These are phyloP conservation scores for Talaromyces proteolyticus DNA, from an alignment of 495 filamentous ascomycete species.

Conservation along the genomic window DNA sequence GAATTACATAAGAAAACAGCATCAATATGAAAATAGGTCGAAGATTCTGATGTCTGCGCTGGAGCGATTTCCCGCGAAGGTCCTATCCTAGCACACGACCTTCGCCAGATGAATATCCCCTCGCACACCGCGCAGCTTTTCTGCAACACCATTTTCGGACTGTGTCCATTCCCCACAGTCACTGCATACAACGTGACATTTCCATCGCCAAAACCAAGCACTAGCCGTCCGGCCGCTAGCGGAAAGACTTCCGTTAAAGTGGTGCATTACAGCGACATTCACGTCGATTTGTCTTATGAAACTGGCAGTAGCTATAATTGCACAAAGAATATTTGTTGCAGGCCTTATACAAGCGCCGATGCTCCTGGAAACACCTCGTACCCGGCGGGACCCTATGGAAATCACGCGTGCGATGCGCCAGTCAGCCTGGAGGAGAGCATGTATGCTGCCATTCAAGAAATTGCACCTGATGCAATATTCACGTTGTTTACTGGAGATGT, in stretches of 20 bases:
- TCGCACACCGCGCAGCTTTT: constrained; percentile 42
- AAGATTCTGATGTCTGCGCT: constrained; percentile 45
- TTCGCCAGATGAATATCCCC: constrained; percentile 36
- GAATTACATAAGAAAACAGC: background rate
- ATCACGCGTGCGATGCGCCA: constrained; percentile 46
- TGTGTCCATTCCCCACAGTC: constrained; percentile 42
- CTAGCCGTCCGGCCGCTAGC: constrained; percentile 33
- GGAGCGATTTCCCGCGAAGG: constrained; percentile 42
- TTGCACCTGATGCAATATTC: constrained; percentile 34
- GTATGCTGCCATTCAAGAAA: constrained; percentile 37
- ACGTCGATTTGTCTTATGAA: constrained; percentile 47
- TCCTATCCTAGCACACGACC: constrained; percentile 39
- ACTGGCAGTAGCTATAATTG: constrained; percentile 44
- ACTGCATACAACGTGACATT: constrained; percentile 34
- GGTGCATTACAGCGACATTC: constrained; percentile 52
- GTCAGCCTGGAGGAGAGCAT: constrained; percentile 45
- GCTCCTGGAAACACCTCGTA: constrained; percentile 30
- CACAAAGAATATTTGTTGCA: constrained; percentile 51
- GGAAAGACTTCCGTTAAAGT: constrained; percentile 40
- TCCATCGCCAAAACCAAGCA: constrained; percentile 34
- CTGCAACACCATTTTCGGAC: constrained; percentile 41
- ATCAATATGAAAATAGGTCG: constrained; percentile 12
- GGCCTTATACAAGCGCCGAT: constrained; percentile 36
- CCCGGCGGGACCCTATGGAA: constrained; percentile 43
- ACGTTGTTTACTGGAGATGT: constrained; percentile 44